A percentile compares a stretch with the other conserved stretches of the same genome.
Conservation (phyloP, 805 yeast genomes). For the Cyberlindnera xylosilytica region DNA sequence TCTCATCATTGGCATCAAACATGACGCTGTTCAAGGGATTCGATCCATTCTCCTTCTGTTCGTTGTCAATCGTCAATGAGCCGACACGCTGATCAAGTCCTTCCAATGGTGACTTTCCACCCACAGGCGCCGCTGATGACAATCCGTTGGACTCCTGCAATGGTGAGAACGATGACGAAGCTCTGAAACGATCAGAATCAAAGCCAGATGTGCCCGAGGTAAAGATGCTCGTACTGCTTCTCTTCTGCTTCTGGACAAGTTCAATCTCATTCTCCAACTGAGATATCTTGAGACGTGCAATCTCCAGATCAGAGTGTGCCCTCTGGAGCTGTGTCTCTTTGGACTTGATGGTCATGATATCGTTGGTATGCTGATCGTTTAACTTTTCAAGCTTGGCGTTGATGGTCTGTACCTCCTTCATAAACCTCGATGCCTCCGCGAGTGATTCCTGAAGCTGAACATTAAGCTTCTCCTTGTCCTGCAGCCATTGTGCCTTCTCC, state of each 20-base stretch:
- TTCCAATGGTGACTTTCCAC: constrained; percentile 18
- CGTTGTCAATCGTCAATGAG: constrained; percentile 27
- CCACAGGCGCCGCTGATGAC: neutral
- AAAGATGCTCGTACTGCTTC: constrained; percentile 11
- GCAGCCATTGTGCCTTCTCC: constrained; percentile 43
- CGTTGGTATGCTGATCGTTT: constrained; percentile 49
- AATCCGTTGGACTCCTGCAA: constrained; percentile 19
- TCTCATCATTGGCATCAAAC: constrained; percentile 50
- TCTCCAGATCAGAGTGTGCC: constrained; percentile 58
- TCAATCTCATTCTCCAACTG: constrained; percentile 51
- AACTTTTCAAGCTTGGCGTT: constrained; percentile 35
- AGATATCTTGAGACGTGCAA: constrained; percentile 46
- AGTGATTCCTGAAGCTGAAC: constrained; percentile 28
- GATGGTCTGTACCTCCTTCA: constrained; percentile 26
- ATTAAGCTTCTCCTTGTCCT: constrained; percentile 30
- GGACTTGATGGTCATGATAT: constrained; percentile 52
- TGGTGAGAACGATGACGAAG: constrained; percentile 11
- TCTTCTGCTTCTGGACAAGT: constrained; percentile 32
- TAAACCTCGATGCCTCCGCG: constrained; percentile 27
- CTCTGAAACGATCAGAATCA: constrained; percentile 3
- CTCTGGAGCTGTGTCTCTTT: constrained; percentile 68
- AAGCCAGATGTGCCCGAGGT: neutral
- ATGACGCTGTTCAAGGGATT: constrained; percentile 9
- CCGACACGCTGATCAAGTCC: constrained; percentile 26
- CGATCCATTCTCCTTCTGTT: constrained; percentile 25